These are phyloP conservation scores for Chrysophaeum taylorii DNA, from an alignment of 352 stramenopile genomes.

Conservation along the genomic window DNA sequence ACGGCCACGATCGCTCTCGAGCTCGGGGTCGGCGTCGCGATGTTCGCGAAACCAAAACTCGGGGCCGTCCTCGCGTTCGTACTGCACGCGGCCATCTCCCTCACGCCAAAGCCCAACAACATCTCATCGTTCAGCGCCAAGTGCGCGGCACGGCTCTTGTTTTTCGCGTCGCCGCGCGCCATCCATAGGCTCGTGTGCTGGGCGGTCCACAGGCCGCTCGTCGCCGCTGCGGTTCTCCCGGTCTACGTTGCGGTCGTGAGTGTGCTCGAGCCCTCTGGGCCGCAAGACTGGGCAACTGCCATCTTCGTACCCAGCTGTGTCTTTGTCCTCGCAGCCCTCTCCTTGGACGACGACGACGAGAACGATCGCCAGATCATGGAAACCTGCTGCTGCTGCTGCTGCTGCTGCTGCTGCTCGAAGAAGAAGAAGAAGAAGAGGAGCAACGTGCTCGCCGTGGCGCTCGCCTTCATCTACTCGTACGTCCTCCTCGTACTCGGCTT, in stretches of 20 bases:
- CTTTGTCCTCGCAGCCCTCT: too few relatives aligned
- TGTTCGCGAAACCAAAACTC: too few relatives aligned
- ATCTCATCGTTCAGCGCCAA: neutral
- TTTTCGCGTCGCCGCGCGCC: neutral
- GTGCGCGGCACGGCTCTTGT: neutral
- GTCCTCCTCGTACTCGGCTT: conserved; percentile 4
- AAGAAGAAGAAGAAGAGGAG: too few relatives aligned
- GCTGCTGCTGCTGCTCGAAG: too few relatives aligned
- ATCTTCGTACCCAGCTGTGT: too few relatives aligned
- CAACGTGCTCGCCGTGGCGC: neutral
- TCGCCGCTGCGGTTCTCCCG: neutral
- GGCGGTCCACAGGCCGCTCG: neutral
- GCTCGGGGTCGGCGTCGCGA: too few relatives aligned
- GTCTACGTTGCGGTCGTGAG: neutral
- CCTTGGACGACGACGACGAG: too few relatives aligned
- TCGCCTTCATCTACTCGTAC: neutral
- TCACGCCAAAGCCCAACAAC: conserved; percentile 12
- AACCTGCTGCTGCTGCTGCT: too few relatives aligned
- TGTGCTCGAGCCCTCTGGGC: neutral
- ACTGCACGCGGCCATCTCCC: neutral
- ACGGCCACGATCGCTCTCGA: too few relatives aligned
- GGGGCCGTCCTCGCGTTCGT: neutral
- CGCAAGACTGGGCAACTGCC: too few relatives aligned
- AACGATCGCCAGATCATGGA: too few relatives aligned
- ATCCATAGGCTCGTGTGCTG: too few relatives aligned